These are phyloP conservation scores for Ceratopteris richardii DNA, from an alignment of 75 land plant genomes.

Conservation along the genomic window DNA sequence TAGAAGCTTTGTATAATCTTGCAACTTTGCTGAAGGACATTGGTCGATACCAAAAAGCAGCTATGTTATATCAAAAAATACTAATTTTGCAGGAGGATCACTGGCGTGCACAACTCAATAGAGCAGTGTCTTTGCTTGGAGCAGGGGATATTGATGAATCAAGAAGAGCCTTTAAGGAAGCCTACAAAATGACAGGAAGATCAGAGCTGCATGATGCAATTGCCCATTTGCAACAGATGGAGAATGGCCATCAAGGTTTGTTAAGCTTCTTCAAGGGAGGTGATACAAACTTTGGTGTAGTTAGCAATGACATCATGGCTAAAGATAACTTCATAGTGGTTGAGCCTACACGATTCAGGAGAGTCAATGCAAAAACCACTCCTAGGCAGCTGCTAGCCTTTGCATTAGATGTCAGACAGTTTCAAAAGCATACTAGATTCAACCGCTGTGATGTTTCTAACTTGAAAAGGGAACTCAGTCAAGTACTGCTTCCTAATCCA, in stretches of 20 bases:
- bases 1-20: constrained; percentile 89
- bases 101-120: constrained; percentile 96
- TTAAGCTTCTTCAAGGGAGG: constrained; percentile 19
- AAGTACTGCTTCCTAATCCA: constrained; percentile 44
- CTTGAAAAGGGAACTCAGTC: constrained; percentile 49
- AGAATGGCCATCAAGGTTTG: constrained; percentile 36
- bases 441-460: constrained; percentile 51
- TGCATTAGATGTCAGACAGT: constrained; percentile 70
- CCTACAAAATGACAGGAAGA: constrained; percentile 90
- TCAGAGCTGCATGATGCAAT: constrained; percentile 90
- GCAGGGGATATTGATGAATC: constrained; percentile 91
- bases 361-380: constrained; percentile 55
- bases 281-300: constrained; percentile 17
- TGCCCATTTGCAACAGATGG: constrained; percentile 63
- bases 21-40: constrained; percentile 85
- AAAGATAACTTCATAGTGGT: constrained; percentile 24
- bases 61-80: constrained; percentile 87
- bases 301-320: constrained; percentile 14
- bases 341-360: constrained; percentile 53
- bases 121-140: constrained; percentile 80
- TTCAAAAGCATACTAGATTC: constrained; percentile 74
- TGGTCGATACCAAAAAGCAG: constrained; percentile 71
- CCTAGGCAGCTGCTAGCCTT: constrained; percentile 47
- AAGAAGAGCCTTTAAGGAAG: constrained; percentile 80
- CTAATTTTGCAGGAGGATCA: constrained; percentile 61